These are phyloP conservation scores for Fusarium sp. DNA, from an alignment of 2,329 filamentous ascomycete genomes.

Conservation along the genomic window DNA sequence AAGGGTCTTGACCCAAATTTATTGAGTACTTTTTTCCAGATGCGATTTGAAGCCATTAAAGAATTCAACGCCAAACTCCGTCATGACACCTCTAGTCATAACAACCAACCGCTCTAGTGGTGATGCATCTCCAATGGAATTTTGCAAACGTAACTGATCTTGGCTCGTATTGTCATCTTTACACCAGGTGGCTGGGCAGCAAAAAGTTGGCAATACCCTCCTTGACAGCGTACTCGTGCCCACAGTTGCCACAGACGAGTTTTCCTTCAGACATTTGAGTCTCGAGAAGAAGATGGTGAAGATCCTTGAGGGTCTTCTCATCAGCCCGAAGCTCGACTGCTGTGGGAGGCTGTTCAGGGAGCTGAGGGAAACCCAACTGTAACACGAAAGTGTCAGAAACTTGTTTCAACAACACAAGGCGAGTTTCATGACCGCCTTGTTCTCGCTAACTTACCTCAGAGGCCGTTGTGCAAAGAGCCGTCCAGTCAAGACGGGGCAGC, in stretches of 20 bases:
- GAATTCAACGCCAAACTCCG: slow-evolving; percentile 42
- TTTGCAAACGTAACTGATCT: background rate
- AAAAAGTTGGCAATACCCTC: slow-evolving; percentile 98
- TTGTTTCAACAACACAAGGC: background rate
- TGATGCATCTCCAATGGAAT: background rate
- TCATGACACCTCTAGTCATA: slow-evolving; percentile 18
- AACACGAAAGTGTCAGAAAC: slow-evolving; percentile 11
- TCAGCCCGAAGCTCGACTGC: slow-evolving; percentile 70
- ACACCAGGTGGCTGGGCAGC: slow-evolving; percentile 89
- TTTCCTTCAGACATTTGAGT: slow-evolving; percentile 90
- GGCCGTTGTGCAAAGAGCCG: slow-evolving; percentile 77
- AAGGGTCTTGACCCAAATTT: slow-evolving; percentile 11
- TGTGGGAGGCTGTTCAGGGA: slow-evolving; percentile 72
- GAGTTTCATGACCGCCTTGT: background rate
- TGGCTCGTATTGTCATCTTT: slow-evolving; percentile 1
- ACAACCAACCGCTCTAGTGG: background rate
- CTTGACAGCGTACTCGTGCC: slow-evolving; percentile 92
- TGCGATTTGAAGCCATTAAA: slow-evolving; percentile 22
- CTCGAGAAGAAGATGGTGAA: slow-evolving; percentile 86
- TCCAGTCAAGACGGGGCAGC: slow-evolving; percentile 88
- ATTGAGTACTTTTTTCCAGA: slow-evolving; percentile 26
- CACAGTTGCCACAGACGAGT: slow-evolving; percentile 89
- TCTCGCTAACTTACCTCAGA: slow-evolving; percentile 69
- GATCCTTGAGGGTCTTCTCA: slow-evolving; percentile 76
- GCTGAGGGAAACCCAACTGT: slow-evolving; percentile 80